Base-by-base conservation (phyloP, 768 basidiomycete genomes). In the Clitopilus passeckerianus region DNA sequence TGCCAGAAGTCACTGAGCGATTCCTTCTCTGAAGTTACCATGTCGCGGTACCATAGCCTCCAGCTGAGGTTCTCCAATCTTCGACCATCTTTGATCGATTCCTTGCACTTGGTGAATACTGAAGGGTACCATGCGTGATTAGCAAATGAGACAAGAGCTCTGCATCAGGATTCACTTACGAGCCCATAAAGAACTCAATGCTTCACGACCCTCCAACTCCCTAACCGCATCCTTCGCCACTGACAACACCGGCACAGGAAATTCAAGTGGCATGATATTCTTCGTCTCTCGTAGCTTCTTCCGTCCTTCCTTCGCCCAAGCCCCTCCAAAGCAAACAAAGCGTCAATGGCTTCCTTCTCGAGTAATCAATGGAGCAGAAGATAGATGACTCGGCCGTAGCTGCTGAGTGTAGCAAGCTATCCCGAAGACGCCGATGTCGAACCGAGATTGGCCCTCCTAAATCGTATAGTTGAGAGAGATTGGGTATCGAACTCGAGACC, bases 91-190 rank as follows among this genome's bases (percentile, higher is more conserved):
- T 88, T 81, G 2, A 95, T 75, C 1, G 85, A 86, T 63, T 84
- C 81, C 71, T 90, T 91, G 76, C 89, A 92, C 70, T 91, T 91
- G 56, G 90, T 85, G 67, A 95, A 93, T 6, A 95, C 93, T 92
- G 64, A 54, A 57, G 57, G 41, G 52, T 16, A 30, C 34, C 23
- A 56, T 23, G 57, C 5, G 58, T 50, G 52, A 55, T 57, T 57
- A 60, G 53, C 15, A 7, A 15, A 9, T n/a, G 18, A 12, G 30
- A n/a, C 37, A 43, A n/a, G 27, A 56, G 33, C 52, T 44, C 37
- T 33, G 16, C 4, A 52, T 60, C 15, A 56, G 23, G 56, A 56
- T 56, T 33, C 54, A 80, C 79, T 67, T 63, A 91, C 91, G 73
- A 59, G 80, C 82, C 88, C 87, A 91, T 24, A 91, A 82, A 56